A percentile compares a stretch with the other conserved stretches of the same genome.
Conservation (phyloP, 352 stramenopile species). For the Elongisporangium anandrum region DNA sequence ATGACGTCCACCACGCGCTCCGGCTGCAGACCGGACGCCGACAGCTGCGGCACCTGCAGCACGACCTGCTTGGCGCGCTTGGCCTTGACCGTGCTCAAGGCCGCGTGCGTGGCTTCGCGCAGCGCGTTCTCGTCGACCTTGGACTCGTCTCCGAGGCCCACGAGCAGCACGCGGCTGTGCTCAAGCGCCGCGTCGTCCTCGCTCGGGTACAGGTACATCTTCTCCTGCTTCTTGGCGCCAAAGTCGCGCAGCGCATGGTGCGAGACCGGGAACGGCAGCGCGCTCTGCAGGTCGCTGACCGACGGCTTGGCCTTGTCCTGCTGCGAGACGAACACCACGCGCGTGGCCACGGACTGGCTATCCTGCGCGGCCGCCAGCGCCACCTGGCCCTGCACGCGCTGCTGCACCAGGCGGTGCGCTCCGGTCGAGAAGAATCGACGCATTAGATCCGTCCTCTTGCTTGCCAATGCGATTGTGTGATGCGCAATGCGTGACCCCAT, state of each 20-base stretch:
- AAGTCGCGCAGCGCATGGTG: slow-evolving; percentile 63
- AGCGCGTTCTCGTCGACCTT: slow-evolving; percentile 64
- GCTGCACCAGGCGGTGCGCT: slow-evolving; percentile 57
- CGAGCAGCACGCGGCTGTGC: slow-evolving; percentile 59
- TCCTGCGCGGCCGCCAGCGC: slow-evolving; percentile 18
- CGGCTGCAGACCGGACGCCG: slow-evolving; percentile 18
- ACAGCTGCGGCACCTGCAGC: slow-evolving; percentile 44
- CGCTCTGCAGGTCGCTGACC: slow-evolving; percentile 18
- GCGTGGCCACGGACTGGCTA: slow-evolving; percentile 15
- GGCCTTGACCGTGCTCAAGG: slow-evolving; percentile 36
- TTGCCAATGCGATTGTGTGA: not conserved
- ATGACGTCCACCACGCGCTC: slow-evolving; percentile 61
- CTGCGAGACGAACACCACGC: slow-evolving; percentile 55
- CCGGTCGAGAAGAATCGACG: not conserved
- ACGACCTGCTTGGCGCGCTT: slow-evolving; percentile 55
- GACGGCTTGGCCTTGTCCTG: slow-evolving; percentile 14
- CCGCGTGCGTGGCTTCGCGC: slow-evolving; percentile 63
- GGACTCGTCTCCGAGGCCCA: slow-evolving; percentile 62
- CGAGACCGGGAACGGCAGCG: slow-evolving; percentile 68
- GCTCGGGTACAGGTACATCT: slow-evolving; percentile 66
- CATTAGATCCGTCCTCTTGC: not conserved
- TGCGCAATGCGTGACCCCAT: not conserved
- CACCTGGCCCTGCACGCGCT: slow-evolving; percentile 51
- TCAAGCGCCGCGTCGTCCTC: slow-evolving; percentile 23
- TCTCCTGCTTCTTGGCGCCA: slow-evolving; percentile 57